These are phyloP conservation scores for Fusarium sp. DNA, from an alignment of 2,329 filamentous ascomycete species.

Conservation along the genomic window DNA sequence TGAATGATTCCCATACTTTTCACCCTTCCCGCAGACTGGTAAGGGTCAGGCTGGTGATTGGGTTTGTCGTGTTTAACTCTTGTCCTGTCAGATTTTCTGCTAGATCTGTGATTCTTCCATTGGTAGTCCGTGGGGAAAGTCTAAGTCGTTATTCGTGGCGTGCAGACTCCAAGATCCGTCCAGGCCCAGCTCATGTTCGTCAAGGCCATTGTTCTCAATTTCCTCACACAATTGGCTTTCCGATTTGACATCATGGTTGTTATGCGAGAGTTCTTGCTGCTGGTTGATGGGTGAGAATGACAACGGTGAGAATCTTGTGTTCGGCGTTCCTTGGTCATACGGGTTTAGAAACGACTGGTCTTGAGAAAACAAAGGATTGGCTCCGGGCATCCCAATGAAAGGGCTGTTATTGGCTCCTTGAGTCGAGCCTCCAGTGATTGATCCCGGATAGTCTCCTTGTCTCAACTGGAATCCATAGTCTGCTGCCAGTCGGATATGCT, in stretches of 20 bases:
- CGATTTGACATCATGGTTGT: constrained; percentile 41
- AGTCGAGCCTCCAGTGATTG: constrained; percentile 37
- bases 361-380: constrained; percentile 53
- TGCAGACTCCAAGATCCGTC: constrained; percentile 46
- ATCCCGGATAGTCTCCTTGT: constrained; percentile 46
- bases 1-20: not conserved
- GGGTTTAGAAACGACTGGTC: constrained; percentile 50
- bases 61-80: not conserved
- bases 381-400: constrained; percentile 49
- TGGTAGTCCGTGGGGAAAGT: constrained; percentile 43
- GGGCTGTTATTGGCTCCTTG: constrained; percentile 40
- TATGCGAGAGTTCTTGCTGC: constrained; percentile 36
- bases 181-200: constrained; percentile 46
- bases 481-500: constrained; percentile 47
- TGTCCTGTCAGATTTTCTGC: not conserved
- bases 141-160: constrained; percentile 38
- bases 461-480: constrained; percentile 47
- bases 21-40: not conserved
- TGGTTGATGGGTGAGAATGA: constrained; percentile 52
- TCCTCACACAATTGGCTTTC: constrained; percentile 48
- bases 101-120: constrained; percentile 48
- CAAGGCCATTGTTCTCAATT: constrained; percentile 37
- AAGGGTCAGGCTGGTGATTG: not conserved
- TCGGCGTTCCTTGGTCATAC: constrained; percentile 43
- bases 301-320: constrained; percentile 45